Base-by-base conservation (phyloP, 2,329 filamentous ascomycete species). In the Talaromyces piceae region DNA sequence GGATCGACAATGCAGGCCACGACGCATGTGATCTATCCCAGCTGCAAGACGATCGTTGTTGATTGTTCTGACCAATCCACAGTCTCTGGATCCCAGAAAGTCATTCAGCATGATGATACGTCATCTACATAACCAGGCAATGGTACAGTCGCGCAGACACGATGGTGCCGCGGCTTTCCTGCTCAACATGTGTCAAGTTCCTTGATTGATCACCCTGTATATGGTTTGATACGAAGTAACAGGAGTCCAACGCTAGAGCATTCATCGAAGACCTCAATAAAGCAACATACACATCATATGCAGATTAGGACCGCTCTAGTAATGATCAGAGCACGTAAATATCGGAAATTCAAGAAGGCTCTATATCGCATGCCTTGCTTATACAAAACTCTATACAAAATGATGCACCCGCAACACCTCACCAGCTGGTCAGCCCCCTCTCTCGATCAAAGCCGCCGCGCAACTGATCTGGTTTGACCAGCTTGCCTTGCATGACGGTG, bases 401-500 rank as follows among this genome's bases (percentile, higher is more conserved):
- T n/a, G n/a, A n/a, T n/a, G n/a, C n/a, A n/a, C n/a, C n/a, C n/a
- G n/a, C n/a, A n/a, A n/a, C n/a, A n/a, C n/a, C n/a, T 49, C 47
- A 97, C 93, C 93, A 98, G 73, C 91, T 97, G 66, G 88, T 81
- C 60, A 95, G 50, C 7, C 88, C 87, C 65, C 77, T 88, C 51
- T 76, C 77, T 43, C 93, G 77, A 75, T 98, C 90, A 71, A 97
- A 98, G 0, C 93, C 93, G 23, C 88, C 93, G 54, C 93, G 75
- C 57, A 98, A 69, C 75, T 97, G 91, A 50, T 78, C 78, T 1
- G 91, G 88, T 76, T 96, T 95, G 48, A 97, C 83, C 23, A 97
- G 82, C 74, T 96, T 97, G 22, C 93, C 93, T 73, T 95, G 87
- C 62, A 97, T 68, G 3, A 98, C 79, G 0, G 93, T 97, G 66